Conservation (phyloP, 257 asterid genomes). For the Gentiana macrophylla region DNA sequence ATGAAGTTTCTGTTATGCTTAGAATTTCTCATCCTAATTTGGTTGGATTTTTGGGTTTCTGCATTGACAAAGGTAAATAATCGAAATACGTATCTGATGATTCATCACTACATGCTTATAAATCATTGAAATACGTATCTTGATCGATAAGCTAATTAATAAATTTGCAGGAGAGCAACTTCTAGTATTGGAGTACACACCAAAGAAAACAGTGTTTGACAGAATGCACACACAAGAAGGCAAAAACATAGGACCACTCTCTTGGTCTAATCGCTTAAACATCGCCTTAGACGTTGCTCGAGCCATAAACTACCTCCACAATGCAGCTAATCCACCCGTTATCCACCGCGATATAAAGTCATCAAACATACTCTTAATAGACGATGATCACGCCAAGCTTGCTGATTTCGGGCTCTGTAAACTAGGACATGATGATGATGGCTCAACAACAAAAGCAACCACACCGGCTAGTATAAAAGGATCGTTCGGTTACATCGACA, state of each 20-base stretch:
- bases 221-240: no score
- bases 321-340: slow-evolving; percentile 55
- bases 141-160: slow-evolving; percentile 38
- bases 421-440: slow-evolving; percentile 74
- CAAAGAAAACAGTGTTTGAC: slow-evolving; percentile 26
- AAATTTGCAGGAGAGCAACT: slow-evolving; percentile 14
- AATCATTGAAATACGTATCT: no score
- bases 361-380: slow-evolving; percentile 86
- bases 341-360: slow-evolving; percentile 92
- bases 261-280: no score
- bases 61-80: slow-evolving; percentile 58
- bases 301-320: slow-evolving; percentile 32
- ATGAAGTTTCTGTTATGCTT: slow-evolving; percentile 74
- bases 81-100: no score
- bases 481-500: neutral
- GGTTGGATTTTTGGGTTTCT: slow-evolving; percentile 66
- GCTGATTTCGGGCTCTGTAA: slow-evolving; percentile 95
- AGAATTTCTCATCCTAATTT: slow-evolving; percentile 76
- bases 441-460: slow-evolving; percentile 25
- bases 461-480: slow-evolving; percentile 40
- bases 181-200: slow-evolving; percentile 58
- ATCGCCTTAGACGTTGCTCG: no score
- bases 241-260: no score
- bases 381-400: slow-evolving; percentile 76
- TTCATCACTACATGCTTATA: no score